These are phyloP conservation scores for Carnegiea gigantea DNA, from an alignment of 179 eudicot species.

Conservation along the genomic window DNA sequence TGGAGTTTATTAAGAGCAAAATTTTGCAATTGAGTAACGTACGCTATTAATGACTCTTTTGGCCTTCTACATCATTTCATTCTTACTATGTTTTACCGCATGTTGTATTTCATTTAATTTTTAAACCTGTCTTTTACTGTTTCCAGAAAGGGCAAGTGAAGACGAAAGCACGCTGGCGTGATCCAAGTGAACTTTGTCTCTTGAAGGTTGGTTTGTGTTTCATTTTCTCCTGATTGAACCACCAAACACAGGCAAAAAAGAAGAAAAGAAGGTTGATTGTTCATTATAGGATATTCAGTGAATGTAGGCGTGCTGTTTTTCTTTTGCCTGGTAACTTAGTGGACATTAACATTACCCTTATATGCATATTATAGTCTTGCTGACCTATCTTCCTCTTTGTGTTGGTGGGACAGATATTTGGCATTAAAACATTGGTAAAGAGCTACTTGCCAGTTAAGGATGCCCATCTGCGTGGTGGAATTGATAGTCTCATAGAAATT, in stretches of 20 bases:
- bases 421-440: conserved; percentile 87
- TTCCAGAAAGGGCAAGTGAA: conserved; percentile 61
- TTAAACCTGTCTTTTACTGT: conserved; percentile 8
- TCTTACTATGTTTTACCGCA: background rate
- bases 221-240: background rate
- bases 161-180: conserved; percentile 73
- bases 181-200: conserved; percentile 80
- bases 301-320: background rate
- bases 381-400: background rate
- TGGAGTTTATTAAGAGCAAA: conserved; percentile 62
- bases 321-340: background rate
- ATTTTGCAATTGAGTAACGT: conserved; percentile 70
- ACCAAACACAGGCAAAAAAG: background rate
- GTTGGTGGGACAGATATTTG: conserved; percentile 66
- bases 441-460: conserved; percentile 94
- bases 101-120: background rate
- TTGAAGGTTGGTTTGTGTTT: conserved; percentile 60
- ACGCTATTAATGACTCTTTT: conserved; percentile 32
- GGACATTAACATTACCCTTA: background rate
- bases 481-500: conserved; percentile 65
- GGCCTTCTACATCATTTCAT: conserved; percentile 11
- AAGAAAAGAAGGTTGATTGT: background rate
- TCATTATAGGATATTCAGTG: background rate
- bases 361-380: background rate
- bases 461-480: conserved; percentile 93